These are phyloP conservation scores for Leishmania major DNA, from an alignment of 208 protist genomes.

Conservation along the genomic window DNA sequence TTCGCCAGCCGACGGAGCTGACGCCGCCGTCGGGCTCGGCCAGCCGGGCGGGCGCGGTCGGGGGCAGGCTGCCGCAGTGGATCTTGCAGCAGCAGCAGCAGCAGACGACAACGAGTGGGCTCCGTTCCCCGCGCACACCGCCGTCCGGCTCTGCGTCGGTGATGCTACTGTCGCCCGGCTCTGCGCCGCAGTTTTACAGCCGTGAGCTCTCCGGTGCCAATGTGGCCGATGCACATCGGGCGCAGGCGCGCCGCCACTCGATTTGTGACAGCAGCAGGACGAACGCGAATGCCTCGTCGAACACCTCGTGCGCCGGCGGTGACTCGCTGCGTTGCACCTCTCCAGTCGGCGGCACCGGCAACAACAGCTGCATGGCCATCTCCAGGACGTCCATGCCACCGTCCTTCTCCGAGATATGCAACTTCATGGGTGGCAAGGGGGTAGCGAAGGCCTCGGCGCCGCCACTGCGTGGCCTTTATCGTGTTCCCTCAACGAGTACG, in stretches of 20 bases:
- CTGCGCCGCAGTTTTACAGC: not conserved
- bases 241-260: not conserved
- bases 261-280: not conserved
- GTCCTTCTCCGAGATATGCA: not conserved
- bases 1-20: not conserved
- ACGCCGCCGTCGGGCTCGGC: not conserved
- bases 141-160: not conserved
- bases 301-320: not conserved
- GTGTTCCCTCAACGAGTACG: not conserved
- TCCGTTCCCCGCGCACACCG: not conserved
- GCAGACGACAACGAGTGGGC: not conserved
- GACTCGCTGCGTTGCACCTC: slow-evolving; percentile 7
- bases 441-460: not conserved
- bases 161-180: not conserved
- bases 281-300: not conserved
- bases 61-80: not conserved
- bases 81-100: slow-evolving; percentile 3
- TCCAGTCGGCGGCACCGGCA: not conserved
- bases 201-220: not conserved
- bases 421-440: not conserved
- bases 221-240: not conserved
- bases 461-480: slow-evolving; percentile 1
- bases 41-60: not conserved
- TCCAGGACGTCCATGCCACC: not conserved
- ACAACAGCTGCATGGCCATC: not conserved